phyloP scores from a whole-genome alignment of 805 yeast species.

The Hanseniaspora jakobsenii region DNA sequence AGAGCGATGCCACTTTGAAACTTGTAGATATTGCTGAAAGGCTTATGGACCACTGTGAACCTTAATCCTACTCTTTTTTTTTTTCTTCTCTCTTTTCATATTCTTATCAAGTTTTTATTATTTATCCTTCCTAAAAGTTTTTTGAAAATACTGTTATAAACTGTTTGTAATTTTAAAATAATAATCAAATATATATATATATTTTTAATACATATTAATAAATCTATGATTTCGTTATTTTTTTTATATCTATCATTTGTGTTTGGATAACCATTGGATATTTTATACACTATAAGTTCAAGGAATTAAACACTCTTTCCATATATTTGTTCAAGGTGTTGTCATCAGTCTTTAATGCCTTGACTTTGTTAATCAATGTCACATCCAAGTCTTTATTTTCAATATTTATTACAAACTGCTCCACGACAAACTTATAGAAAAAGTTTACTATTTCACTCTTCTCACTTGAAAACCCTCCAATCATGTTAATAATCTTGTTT shows the following conservation, averaged over 20 bases:
- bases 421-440: slow-evolving; percentile 10
- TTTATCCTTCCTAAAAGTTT: no score
- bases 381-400: background rate
- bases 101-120: no score
- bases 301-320: slow-evolving; percentile 1
- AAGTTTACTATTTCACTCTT: background rate
- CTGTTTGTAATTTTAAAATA: no score
- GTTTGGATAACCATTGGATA: no score
- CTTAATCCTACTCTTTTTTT: no score
- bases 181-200: background rate
- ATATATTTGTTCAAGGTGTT: slow-evolving; percentile 3
- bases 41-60: slow-evolving; percentile 42
- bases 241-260: background rate
- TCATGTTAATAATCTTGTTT: slow-evolving; percentile 1
- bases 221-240: background rate
- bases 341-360: slow-evolving; percentile 15
- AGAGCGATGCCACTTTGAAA: slow-evolving; percentile 85
- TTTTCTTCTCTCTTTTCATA: no score
- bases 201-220: slow-evolving; percentile 7
- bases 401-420: slow-evolving; percentile 5
- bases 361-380: background rate
- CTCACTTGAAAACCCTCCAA: background rate
- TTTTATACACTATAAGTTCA: background rate
- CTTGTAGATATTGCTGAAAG: slow-evolving; percentile 71
- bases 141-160: background rate